A percentile compares a stretch with the other conserved stretches of the same genome.
phyloP scores from a whole-genome alignment of 352 stramenopile species.

The Nothophytophthora sp. region DNA sequence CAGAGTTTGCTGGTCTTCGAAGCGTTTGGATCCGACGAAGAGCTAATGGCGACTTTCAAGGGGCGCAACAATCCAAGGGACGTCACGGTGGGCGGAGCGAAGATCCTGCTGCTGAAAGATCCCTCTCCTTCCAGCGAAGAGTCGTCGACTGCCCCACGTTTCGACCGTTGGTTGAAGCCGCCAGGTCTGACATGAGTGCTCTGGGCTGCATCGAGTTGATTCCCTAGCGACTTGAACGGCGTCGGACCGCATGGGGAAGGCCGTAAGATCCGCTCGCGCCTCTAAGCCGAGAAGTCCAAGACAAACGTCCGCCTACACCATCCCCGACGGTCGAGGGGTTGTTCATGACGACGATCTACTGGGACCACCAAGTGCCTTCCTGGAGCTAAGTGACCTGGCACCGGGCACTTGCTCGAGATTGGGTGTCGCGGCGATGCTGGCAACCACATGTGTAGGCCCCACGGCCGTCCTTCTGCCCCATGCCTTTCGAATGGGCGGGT shows the following conservation, averaged over 20 bases:
- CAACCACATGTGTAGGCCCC: constrained; percentile 33
- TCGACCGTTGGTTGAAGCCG: neutral
- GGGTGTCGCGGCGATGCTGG: constrained; percentile 33
- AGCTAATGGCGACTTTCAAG: too few relatives aligned
- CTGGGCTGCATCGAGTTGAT: neutral
- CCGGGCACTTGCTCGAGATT: constrained; percentile 34
- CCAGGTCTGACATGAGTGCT: neutral
- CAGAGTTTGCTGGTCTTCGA: too few relatives aligned
- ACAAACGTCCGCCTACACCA: constrained; percentile 32
- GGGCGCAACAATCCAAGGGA: too few relatives aligned
- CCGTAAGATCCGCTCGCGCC: constrained; percentile 4
- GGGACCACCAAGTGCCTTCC: constrained; percentile 39
- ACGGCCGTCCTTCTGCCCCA: constrained; percentile 40
- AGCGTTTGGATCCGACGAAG: too few relatives aligned
- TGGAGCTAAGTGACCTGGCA: constrained; percentile 42
- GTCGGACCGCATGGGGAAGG: constrained; percentile 11
- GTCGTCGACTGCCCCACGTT: neutral
- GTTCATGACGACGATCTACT: constrained; percentile 43
- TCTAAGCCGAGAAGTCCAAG: constrained; percentile 12
- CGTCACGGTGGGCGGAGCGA: constrained; percentile 10
- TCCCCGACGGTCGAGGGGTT: constrained; percentile 29
- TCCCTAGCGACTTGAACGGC: neutral
- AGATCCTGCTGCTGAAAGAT: too few relatives aligned
- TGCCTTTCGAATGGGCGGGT: constrained; percentile 45
- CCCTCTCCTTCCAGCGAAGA: constrained; percentile 17